Conservation (phyloP, 2,329 filamentous ascomycete species). For the Cordyceps javanica region DNA sequence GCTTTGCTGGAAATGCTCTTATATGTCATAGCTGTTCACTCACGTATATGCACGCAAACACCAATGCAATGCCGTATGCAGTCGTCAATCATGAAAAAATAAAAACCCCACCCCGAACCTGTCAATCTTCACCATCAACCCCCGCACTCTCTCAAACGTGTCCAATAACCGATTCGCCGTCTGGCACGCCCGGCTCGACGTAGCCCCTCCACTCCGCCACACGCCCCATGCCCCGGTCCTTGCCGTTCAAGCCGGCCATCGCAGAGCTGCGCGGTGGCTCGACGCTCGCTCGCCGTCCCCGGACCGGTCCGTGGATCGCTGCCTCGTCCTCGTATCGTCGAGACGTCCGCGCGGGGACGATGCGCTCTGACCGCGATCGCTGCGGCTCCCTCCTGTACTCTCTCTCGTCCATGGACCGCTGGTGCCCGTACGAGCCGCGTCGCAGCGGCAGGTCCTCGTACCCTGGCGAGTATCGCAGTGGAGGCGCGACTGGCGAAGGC, state of each 20-base stretch:
- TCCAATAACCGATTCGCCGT: slow-evolving; percentile 21
- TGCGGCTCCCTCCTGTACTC: neutral
- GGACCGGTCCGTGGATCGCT: slow-evolving; percentile 23
- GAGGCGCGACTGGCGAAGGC: slow-evolving; percentile 6
- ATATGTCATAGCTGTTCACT: neutral
- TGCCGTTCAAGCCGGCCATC: slow-evolving; percentile 41
- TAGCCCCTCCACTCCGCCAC: slow-evolving; percentile 44
- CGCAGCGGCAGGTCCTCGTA: neutral
- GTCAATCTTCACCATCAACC: neutral
- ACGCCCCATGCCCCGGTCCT: slow-evolving; percentile 39
- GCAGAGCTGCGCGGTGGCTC: slow-evolving; percentile 33
- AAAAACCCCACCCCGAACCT: no score
- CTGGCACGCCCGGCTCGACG: slow-evolving; percentile 38
- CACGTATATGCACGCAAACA: neutral
- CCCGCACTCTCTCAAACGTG: slow-evolving; percentile 6
- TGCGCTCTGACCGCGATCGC: slow-evolving; percentile 9
- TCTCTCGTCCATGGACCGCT: neutral
- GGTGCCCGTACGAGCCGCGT: neutral
- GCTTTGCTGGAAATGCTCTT: neutral
- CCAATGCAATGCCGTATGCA: neutral
- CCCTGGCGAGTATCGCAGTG: slow-evolving; percentile 1
- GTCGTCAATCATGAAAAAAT: neutral
- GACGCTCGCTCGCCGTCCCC: slow-evolving; percentile 22
- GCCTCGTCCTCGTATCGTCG: slow-evolving; percentile 27
- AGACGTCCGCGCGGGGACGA: slow-evolving; percentile 1